Percentiles rank a stretch among this genome's conserved stretches.
phyloP scores from a whole-genome alignment of 2,329 filamentous ascomycete species.

The Penicillium sp. region DNA sequence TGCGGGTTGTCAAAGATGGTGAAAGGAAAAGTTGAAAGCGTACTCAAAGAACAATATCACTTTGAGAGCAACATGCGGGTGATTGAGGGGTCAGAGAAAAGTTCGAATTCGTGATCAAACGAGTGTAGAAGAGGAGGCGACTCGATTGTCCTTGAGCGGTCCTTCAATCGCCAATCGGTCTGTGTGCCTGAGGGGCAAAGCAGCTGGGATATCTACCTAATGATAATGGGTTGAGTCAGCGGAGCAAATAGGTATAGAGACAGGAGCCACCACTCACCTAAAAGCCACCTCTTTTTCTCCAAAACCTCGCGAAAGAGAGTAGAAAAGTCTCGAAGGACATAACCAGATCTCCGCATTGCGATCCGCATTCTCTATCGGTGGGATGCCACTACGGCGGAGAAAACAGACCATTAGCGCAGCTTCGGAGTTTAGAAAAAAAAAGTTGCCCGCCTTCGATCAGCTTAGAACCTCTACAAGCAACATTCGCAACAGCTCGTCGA shows the following conservation, averaged over 20 bases:
- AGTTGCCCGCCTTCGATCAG: slow-evolving; percentile 33
- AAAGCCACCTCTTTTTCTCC: slow-evolving; percentile 27
- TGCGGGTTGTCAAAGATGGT: slow-evolving; percentile 81
- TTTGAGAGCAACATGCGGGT: slow-evolving; percentile 8
- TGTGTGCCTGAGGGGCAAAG: slow-evolving; percentile 38
- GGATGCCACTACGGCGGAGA: slow-evolving; percentile 37
- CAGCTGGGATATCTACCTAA: slow-evolving; percentile 22
- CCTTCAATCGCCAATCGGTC: slow-evolving; percentile 19
- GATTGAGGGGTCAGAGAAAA: neutral
- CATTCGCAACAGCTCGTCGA: slow-evolving; percentile 18
- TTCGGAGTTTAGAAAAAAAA: slow-evolving; percentile 39
- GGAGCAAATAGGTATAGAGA: neutral
- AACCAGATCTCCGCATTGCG: slow-evolving; percentile 29
- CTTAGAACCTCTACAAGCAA: slow-evolving; percentile 10
- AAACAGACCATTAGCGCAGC: slow-evolving; percentile 31
- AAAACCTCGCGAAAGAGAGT: slow-evolving; percentile 27
- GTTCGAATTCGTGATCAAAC: slow-evolving; percentile 23
- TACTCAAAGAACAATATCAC: slow-evolving; percentile 5
- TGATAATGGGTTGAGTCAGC: slow-evolving; percentile 13
- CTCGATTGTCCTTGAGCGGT: slow-evolving; percentile 25
- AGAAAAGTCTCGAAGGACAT: slow-evolving; percentile 19
- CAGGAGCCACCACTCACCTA: slow-evolving; percentile 19
- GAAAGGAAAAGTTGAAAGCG: slow-evolving; percentile 40
- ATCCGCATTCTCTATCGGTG: slow-evolving; percentile 31
- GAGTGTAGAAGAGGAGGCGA: slow-evolving; percentile 32